These are phyloP conservation scores for Penicillium decumbens DNA, from an alignment of 2,329 filamentous ascomycete genomes.

Conservation along the genomic window DNA sequence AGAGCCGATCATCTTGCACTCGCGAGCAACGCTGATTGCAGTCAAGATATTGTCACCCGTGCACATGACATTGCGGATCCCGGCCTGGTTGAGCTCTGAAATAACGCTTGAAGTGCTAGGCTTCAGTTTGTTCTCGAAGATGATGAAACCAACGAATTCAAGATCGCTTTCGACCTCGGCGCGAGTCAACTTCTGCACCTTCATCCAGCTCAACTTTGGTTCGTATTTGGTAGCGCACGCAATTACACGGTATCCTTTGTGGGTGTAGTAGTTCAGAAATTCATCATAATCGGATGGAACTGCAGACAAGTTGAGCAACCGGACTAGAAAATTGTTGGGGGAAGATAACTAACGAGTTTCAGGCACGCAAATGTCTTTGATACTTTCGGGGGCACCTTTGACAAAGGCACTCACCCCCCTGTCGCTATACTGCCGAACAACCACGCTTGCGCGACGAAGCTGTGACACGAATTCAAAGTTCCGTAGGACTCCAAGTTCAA, in stretches of 20 bases:
- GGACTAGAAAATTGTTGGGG: not conserved
- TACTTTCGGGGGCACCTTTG: constrained; percentile 93
- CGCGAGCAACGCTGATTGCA: constrained; percentile 88
- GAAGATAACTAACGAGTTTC: constrained; percentile 62
- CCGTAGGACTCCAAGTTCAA: constrained; percentile 87
- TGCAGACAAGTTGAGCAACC: constrained; percentile 17
- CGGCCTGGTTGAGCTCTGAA: constrained; percentile 73
- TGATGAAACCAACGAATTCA: constrained; percentile 90
- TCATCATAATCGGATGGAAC: constrained; percentile 88
- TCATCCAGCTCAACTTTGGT: constrained; percentile 84
- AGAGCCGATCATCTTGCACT: constrained; percentile 76
- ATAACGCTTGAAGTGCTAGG: constrained; percentile 76
- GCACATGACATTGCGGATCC: constrained; percentile 90
- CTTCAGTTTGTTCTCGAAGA: constrained; percentile 98
- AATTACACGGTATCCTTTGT: constrained; percentile 93
- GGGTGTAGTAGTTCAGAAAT: constrained; percentile 82
- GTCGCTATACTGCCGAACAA: constrained; percentile 82
- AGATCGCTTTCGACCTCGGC: constrained; percentile 77
- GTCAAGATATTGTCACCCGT: constrained; percentile 98
- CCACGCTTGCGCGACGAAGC: constrained; percentile 82
- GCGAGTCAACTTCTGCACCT: constrained; percentile 88
- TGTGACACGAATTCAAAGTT: constrained; percentile 95
- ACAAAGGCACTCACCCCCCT: constrained; percentile 84
- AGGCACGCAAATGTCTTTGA: constrained; percentile 83
- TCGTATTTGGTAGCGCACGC: constrained; percentile 88